Evolutionary conservation across 1,284 basidiomycete species (phyloP).

Genomic region (Austropuccinia psidii): DNA sequence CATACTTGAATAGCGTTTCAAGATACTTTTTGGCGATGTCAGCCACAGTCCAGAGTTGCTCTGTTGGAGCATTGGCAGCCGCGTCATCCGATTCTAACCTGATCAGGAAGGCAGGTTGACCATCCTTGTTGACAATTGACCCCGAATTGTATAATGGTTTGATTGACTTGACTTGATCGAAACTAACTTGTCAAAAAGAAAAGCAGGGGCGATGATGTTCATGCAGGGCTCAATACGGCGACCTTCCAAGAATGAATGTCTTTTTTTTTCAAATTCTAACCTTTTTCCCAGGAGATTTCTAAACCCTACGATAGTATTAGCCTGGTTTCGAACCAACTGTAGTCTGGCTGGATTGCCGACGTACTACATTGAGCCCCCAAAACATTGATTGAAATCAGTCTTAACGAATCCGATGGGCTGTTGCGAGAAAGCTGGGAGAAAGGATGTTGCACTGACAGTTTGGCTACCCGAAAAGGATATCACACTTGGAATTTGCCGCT

Average conservation of each 20-base stretch:
- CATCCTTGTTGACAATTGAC: slow-evolving; percentile 63
- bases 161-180: slow-evolving; percentile 56
- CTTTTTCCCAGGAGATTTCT: slow-evolving; percentile 87
- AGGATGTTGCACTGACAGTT: slow-evolving; percentile 56
- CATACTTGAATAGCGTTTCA: slow-evolving; percentile 71
- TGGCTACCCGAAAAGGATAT: slow-evolving; percentile 86
- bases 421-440: not conserved
- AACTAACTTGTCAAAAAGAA: slow-evolving; percentile 38
- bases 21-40: slow-evolving; percentile 67
- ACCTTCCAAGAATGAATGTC: slow-evolving; percentile 13
- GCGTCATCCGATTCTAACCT: slow-evolving; percentile 52
- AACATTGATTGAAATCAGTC: too few species aligned
- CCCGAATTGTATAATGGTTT: slow-evolving; percentile 77
- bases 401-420: not conserved
- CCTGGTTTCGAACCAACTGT: slow-evolving; percentile 88
- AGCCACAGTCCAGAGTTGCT: slow-evolving; percentile 43
- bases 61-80: slow-evolving; percentile 42
- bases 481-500: slow-evolving; percentile 92
- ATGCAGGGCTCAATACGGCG: not conserved
- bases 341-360: slow-evolving; percentile 91
- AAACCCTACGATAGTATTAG: slow-evolving; percentile 91
- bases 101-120: slow-evolving; percentile 59
- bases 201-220: not conserved
- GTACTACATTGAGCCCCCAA: slow-evolving; percentile 58
- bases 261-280: slow-evolving; percentile 50